These are phyloP conservation scores for Earliella scabrosa DNA, from an alignment of 1,284 basidiomycete genomes.

Conservation along the genomic window DNA sequence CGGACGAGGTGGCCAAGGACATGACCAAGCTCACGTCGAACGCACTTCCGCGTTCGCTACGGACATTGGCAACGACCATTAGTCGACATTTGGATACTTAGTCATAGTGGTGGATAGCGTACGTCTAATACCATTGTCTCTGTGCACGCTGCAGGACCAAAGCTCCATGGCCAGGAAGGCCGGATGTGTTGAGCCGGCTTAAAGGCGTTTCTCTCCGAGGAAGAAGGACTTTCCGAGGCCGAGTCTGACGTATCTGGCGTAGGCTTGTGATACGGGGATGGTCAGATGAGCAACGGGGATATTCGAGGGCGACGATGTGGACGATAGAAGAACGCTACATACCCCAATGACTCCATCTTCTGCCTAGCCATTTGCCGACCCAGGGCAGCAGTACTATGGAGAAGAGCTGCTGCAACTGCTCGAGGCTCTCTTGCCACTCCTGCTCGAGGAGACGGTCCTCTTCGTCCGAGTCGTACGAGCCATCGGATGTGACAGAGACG, in stretches of 20 bases:
- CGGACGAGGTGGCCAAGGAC: constrained; percentile 60
- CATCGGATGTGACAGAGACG: constrained; percentile 46
- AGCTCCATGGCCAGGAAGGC: constrained; percentile 1
- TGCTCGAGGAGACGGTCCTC: constrained; percentile 79
- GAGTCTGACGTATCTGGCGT: constrained; percentile 69
- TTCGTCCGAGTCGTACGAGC: constrained; percentile 68
- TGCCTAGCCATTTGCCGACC: constrained; percentile 87
- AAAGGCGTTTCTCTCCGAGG: constrained; percentile 43
- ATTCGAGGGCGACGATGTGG: constrained; percentile 15
- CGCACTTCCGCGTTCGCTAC: constrained; percentile 36
- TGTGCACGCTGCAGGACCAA: neutral
- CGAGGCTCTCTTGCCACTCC: constrained; percentile 91
- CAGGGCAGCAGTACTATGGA: constrained; percentile 84
- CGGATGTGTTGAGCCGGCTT: neutral
- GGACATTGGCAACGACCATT: constrained; percentile 41
- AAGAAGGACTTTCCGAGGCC: constrained; percentile 75
- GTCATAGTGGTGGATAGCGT: constrained; percentile 15
- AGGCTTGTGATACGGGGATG: constrained; percentile 51
- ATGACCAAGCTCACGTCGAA: constrained; percentile 44
- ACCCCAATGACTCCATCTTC: constrained; percentile 88
- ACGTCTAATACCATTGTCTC: constrained; percentile 17
- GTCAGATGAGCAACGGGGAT: constrained; percentile 15
- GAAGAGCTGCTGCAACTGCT: constrained; percentile 82
- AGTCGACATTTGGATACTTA: constrained; percentile 36
- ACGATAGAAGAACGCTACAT: constrained; percentile 36